Percentiles rank a stretch among this genome's conserved stretches.
Evolutionary conservation across 192 early-diverging fungal species (phyloP).

Genomic region (Martensiomyces pterosporus): DNA sequence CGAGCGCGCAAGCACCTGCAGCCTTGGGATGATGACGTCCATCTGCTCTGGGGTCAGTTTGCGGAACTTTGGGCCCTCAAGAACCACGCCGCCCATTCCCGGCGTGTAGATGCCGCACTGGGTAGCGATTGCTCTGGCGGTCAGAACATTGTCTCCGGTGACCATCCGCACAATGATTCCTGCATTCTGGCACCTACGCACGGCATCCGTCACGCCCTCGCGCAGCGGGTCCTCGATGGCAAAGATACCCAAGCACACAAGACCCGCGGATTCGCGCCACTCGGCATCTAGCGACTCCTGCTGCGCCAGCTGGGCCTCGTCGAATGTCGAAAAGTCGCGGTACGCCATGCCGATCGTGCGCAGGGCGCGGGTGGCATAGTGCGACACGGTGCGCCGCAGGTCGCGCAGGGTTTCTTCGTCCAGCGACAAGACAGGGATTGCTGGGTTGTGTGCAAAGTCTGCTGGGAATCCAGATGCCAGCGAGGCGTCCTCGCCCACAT

Average conservation of each 20-base stretch:
- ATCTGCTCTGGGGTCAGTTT: slow-evolving; percentile 76
- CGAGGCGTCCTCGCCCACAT: slow-evolving; percentile 31
- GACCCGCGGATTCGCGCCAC: slow-evolving; percentile 52
- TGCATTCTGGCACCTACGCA: slow-evolving; percentile 80
- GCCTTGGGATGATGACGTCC: slow-evolving; percentile 85
- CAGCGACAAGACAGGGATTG: slow-evolving; percentile 42
- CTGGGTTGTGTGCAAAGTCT: slow-evolving; percentile 49
- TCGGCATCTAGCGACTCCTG: slow-evolving; percentile 42
- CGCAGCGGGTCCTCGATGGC: slow-evolving; percentile 98
- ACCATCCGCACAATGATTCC: slow-evolving; percentile 98
- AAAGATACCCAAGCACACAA: slow-evolving; percentile 83
- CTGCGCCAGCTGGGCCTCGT: slow-evolving; percentile 41
- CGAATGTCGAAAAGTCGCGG: slow-evolving; percentile 70
- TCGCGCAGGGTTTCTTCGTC: slow-evolving; percentile 49
- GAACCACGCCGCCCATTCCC: slow-evolving; percentile 74
- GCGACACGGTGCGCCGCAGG: slow-evolving; percentile 34
- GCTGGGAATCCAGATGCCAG: slow-evolving; percentile 18
- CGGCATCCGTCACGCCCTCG: slow-evolving; percentile 90
- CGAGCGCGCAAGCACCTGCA: slow-evolving; percentile 92
- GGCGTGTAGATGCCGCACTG: slow-evolving; percentile 88
- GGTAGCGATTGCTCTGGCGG: slow-evolving; percentile 90
- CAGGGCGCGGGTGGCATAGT: slow-evolving; percentile 62
- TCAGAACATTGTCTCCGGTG: slow-evolving; percentile 93
- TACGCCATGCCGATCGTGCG: slow-evolving; percentile 90
- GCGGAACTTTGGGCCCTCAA: slow-evolving; percentile 95